These are phyloP conservation scores for Hymenoscyphus infarciens DNA, from an alignment of 2,329 filamentous ascomycete species.

Conservation along the genomic window DNA sequence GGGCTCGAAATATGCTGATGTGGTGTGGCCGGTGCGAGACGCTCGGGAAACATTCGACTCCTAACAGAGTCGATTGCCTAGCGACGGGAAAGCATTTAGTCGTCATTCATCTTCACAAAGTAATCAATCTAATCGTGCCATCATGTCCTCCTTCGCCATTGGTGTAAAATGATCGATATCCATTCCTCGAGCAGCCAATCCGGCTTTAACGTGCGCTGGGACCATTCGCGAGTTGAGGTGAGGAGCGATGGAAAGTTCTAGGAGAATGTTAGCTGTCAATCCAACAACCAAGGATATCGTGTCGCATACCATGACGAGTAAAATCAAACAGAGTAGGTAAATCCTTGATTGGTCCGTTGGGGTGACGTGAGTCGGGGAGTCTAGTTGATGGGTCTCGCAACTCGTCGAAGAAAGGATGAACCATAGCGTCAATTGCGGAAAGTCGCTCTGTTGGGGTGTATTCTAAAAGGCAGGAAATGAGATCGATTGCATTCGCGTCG, in stretches of 20 bases:
- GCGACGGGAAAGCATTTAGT: constrained; percentile 36
- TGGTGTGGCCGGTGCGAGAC: constrained; percentile 28
- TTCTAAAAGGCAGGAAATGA: constrained; percentile 90
- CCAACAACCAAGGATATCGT: background rate
- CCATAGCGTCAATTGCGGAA: constrained; percentile 92
- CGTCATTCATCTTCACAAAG: constrained; percentile 31
- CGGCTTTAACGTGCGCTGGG: constrained; percentile 73
- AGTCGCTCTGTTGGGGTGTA: constrained; percentile 96
- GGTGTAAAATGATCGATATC: constrained; percentile 94
- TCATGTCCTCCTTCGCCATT: constrained; percentile 92
- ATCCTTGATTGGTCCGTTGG: constrained; percentile 74
- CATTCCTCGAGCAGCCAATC: constrained; percentile 72
- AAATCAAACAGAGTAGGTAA: constrained; percentile 91
- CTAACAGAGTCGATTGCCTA: constrained; percentile 29
- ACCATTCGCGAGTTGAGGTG: constrained; percentile 85
- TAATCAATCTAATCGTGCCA: constrained; percentile 84
- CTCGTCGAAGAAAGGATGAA: constrained; percentile 98
- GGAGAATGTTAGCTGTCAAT: constrained; percentile 13
- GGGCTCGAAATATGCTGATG: constrained; percentile 31
- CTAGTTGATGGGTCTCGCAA: constrained; percentile 86
- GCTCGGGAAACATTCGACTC: constrained; percentile 29
- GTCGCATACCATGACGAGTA: constrained; percentile 73
- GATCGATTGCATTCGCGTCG: constrained; percentile 84
- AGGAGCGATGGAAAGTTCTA: constrained; percentile 95
- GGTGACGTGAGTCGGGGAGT: constrained; percentile 90